Evolutionary conservation across 1,284 basidiomycete species (phyloP), one percentile per base, ranked within the genome.

Genomic region (Microbotryum intermedium): DNA sequence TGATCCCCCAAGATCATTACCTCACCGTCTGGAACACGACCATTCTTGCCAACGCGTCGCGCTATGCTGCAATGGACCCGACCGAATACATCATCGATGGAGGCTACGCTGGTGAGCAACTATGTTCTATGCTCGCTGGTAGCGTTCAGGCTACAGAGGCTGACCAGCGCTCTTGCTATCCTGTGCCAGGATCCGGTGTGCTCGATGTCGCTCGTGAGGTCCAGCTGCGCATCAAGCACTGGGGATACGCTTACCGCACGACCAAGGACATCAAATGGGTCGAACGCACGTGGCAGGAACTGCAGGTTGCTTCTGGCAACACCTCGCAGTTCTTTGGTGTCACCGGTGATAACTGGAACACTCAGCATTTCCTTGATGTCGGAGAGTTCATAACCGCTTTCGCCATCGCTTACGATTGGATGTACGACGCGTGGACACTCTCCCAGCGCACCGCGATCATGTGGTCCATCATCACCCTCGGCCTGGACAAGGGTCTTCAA

Each of bases 341-440:
- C 55, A 51, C 55, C 43, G 52, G 52, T 25, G 57, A 60, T 42
- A 69, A 67, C 44, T 70, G 69, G 69, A 70, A 67, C 28, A 79
- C 79, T 64, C 67, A 59, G 4, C 94, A 97, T 77, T 97, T 97
- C 83, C 85, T 98, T 57, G 94, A 98, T 74, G 80, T 85, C 9
- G 94, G 85, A 23, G 94, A 98, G 75, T 81, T 97, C 71, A 85
- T 83, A 29, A 61, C 85, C 39, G 90, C 87, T 1, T 94, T 84
- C 70, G 91, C 82, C 48, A 88, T 94, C 67, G 94, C 85, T 2
- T 98, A 97, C 72, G 94, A 98, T 74, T 98, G 80, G 80, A 76
- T 97, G 56, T 86, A 95, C 75, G 85, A 93, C 61, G 79, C 82
- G 60, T 94, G 88, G 88, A 83, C 82, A 8, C 75, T 79, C 42